phyloP scores from a whole-genome alignment of 768 basidiomycete species.

The Boletellus sp. region DNA sequence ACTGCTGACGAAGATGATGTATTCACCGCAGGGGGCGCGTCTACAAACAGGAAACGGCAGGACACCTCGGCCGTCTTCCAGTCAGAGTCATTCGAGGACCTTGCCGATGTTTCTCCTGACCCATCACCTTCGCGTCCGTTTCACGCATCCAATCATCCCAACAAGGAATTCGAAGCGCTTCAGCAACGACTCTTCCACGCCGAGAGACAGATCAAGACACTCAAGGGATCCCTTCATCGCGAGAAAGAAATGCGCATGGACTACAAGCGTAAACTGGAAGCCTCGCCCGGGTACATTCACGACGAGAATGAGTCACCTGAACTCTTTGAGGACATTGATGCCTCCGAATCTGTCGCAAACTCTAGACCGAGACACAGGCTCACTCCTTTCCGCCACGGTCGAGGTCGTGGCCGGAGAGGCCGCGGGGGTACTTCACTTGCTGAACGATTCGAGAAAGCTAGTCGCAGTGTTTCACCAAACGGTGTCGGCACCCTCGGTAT shows the following conservation, averaged over 20 bases:
- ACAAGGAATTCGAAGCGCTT: constrained; percentile 76
- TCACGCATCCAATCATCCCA: constrained; percentile 70
- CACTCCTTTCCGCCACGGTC: constrained; percentile 53
- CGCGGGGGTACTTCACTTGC: constrained; percentile 55
- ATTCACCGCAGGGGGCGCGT: constrained; percentile 60
- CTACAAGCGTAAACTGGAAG: constrained; percentile 51
- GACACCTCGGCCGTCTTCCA: constrained; percentile 49
- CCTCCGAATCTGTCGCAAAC: constrained; percentile 28
- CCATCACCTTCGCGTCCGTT: constrained; percentile 58
- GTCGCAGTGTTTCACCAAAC: constrained; percentile 48
- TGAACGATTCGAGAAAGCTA: constrained; percentile 59
- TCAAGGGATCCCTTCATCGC: constrained; percentile 72
- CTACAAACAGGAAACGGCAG: constrained; percentile 56
- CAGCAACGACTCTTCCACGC: constrained; percentile 83
- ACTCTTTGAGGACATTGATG: constrained; percentile 46
- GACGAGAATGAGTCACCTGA: constrained; percentile 38
- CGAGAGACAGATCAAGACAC: constrained; percentile 78
- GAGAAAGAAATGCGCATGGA: constrained; percentile 83
- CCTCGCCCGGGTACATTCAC: constrained; percentile 35
- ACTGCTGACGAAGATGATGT: constrained; percentile 58
- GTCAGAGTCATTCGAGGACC: constrained; percentile 45
- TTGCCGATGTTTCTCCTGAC: constrained; percentile 55
- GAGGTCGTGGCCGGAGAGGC: constrained; percentile 46
- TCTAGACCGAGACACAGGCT: constrained; percentile 38
- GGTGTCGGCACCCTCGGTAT: constrained; percentile 21